phyloP scores from a whole-genome alignment of 1,284 basidiomycete species.

The Coniferiporia sulphurascens region DNA sequence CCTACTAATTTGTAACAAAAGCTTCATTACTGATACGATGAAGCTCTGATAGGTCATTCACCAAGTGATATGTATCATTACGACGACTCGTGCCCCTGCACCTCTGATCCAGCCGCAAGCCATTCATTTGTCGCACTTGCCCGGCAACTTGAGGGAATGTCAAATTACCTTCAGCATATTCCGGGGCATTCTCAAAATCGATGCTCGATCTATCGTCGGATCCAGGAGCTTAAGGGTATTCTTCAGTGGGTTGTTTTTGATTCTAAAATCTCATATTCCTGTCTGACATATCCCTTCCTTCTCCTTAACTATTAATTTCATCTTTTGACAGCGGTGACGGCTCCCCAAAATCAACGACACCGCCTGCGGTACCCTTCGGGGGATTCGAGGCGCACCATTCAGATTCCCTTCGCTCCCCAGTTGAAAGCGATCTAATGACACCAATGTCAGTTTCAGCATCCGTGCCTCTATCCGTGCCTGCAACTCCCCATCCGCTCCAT shows the following conservation, averaged over 20 bases:
- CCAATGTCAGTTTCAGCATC: conserved; percentile 41
- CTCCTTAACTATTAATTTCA: conserved; percentile 26
- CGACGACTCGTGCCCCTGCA: conserved; percentile 53
- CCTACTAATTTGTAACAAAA: neutral
- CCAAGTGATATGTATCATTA: conserved; percentile 16
- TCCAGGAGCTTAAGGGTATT: conserved; percentile 55
- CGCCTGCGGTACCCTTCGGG: conserved; percentile 33
- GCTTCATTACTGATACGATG: neutral
- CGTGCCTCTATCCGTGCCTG: conserved; percentile 12
- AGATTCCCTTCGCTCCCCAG: conserved; percentile 44
- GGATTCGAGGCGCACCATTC: conserved; percentile 28
- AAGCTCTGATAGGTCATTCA: neutral
- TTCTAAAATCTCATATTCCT: conserved; percentile 13
- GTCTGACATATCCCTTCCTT: conserved; percentile 14
- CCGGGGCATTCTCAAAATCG: conserved; percentile 48
- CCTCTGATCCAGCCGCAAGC: conserved; percentile 53
- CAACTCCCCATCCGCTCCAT: conserved; percentile 17
- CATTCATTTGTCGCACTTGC: conserved; percentile 55
- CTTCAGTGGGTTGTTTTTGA: conserved; percentile 52
- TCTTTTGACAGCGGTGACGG: conserved; percentile 21
- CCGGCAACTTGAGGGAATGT: conserved; percentile 57
- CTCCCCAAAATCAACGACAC: conserved; percentile 27
- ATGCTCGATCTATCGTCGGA: conserved; percentile 55
- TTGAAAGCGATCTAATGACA: conserved; percentile 65
- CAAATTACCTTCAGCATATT: conserved; percentile 54